A percentile compares a stretch with the other conserved stretches of the same genome.
phyloP scores from a whole-genome alignment of 805 yeast species.

The Metschnikowia similis region DNA sequence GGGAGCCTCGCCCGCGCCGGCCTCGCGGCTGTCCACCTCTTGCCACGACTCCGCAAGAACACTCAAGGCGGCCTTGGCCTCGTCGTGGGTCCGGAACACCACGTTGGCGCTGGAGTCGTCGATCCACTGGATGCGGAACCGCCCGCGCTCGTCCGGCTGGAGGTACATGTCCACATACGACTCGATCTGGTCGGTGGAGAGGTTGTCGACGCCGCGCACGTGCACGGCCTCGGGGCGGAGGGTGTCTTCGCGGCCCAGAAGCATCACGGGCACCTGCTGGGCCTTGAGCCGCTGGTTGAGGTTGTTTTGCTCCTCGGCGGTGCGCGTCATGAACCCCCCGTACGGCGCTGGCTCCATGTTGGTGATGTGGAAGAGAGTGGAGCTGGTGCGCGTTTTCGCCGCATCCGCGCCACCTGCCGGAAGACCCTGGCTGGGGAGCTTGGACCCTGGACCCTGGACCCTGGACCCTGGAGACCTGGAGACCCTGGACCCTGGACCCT shows the following conservation, averaged over 20 bases:
- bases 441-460: too few relatives aligned
- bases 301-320: slow-evolving; percentile 35
- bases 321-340: slow-evolving; percentile 39
- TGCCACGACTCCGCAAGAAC: slow-evolving; percentile 25
- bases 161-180: slow-evolving; percentile 45
- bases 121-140: slow-evolving; percentile 58
- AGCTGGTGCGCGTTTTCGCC: too few relatives aligned
- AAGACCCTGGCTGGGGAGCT: too few relatives aligned
- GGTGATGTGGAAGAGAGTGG: background rate
- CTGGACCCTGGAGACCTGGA: too few relatives aligned
- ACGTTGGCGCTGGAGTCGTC: slow-evolving; percentile 57
- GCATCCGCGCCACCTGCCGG: too few relatives aligned
- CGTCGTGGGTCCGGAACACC: slow-evolving; percentile 46
- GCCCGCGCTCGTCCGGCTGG: slow-evolving; percentile 20
- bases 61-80: slow-evolving; percentile 35
- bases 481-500: too few relatives aligned
- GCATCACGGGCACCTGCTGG: slow-evolving; percentile 30
- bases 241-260: slow-evolving; percentile 29
- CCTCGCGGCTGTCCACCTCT: slow-evolving; percentile 2
- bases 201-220: slow-evolving; percentile 59
- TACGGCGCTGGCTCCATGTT: slow-evolving; percentile 31
- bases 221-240: slow-evolving; percentile 46
- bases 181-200: slow-evolving; percentile 58
- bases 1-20: background rate
- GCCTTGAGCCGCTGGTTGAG: slow-evolving; percentile 26